A percentile compares a stretch with the other conserved stretches of the same genome.
Evolutionary conservation across 2,329 filamentous ascomycete genomes (phyloP).

Genomic region (Nannizziopsis barbatae): DNA sequence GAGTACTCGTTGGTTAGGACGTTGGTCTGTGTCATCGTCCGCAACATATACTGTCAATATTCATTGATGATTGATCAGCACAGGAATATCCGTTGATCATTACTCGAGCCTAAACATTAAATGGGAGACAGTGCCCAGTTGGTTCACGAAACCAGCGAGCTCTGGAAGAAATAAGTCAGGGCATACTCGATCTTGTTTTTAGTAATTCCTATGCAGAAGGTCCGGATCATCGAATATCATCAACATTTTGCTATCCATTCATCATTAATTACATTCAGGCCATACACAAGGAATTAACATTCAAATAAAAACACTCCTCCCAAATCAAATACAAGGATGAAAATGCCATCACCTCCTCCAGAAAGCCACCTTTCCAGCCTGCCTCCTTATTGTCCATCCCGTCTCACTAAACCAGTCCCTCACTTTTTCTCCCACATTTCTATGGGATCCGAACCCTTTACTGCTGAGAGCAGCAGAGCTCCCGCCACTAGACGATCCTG

Average conservation of each 20-base stretch:
- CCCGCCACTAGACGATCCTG: constrained; percentile 9
- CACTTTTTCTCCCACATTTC: constrained; percentile 26
- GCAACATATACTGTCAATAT: no score
- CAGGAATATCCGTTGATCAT: no score
- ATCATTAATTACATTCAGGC: not conserved
- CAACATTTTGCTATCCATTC: not conserved
- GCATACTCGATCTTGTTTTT: no score
- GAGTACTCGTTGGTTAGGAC: no score
- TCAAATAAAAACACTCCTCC: not conserved
- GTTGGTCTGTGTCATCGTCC: no score
- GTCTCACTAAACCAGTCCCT: constrained; percentile 29
- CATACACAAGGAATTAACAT: not conserved
- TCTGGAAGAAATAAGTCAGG: no score
- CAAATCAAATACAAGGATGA: not conserved
- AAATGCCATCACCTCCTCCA: constrained; percentile 27
- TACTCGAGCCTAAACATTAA: no score
- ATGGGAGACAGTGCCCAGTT: no score
- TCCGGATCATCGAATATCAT: not conserved
- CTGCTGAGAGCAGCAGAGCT: constrained; percentile 12
- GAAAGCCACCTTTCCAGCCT: constrained; percentile 29
- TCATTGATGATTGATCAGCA: no score
- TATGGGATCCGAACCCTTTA: constrained; percentile 16
- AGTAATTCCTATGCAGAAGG: no score
- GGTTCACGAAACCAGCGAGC: no score
- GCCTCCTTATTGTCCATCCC: constrained; percentile 27